Base-by-base conservation (phyloP, 352 stramenopile species). In the Pythium rhizo-oryzae region DNA sequence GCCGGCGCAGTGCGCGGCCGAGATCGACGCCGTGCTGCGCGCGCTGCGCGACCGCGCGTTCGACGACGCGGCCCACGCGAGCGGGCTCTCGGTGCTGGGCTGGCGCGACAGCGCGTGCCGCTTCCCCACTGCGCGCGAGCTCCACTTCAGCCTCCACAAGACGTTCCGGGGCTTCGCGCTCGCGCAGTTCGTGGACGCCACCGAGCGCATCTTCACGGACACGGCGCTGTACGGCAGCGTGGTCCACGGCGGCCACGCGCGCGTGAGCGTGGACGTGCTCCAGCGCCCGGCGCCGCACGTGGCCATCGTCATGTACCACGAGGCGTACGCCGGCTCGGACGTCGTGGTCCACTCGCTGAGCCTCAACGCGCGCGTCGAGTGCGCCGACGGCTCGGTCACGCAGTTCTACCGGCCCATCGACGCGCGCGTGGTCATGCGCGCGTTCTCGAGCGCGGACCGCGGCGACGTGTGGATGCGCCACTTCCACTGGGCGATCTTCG, bases 111-210 rank as follows among this genome's bases (percentile, higher is more conserved):
- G 37, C n/a, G 21, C 8, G 35, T 44, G 13, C 28, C 37, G 23
- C 6, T 5, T 39, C 11, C 19, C n/a, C 35, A 18, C 6, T 0
- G 37, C 35, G n/a, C n/a, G 23, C 54, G 33, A 25, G 15, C 21
- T 61, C 15, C 54, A 61, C 6, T 61, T 37, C 15, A 61, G 54
- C 37, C 37, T 61, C 35, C 35, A 61, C n/a, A 61, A 61, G 54
- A 61, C 54, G 5, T 61, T 61, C 23, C 21, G 4, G 19, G 54
- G 19, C 5, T 39, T 33, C 12, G 37, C 50, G 18, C 23, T 61
- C 33, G 54, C 4, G 21, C 35, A 61, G 5, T 51, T 51, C 19
- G 35, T 61, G n/a, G 35, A 11, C 21, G 21, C 37, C 9, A 28
- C 47, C 39, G 37, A 51, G 11, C 54, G 21, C 54, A 51, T 51